Evolutionary conservation across 768 basidiomycete genomes (phyloP).

Genomic region (Suillus clintonianus): DNA sequence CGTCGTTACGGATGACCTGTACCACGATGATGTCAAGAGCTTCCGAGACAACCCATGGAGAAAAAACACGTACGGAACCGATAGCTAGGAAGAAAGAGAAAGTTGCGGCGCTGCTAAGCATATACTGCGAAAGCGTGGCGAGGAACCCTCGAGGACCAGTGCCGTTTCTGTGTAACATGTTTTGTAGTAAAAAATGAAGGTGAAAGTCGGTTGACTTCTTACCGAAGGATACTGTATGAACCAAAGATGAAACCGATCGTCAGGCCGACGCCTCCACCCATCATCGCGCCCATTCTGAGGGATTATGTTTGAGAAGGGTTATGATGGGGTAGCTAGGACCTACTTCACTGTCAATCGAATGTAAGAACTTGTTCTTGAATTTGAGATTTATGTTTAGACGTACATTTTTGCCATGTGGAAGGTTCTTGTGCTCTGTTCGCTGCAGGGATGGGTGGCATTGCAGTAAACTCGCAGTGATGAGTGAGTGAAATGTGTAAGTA

Average conservation of each 20-base stretch:
- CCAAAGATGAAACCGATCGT: constrained; percentile 99
- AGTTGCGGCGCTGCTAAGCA: constrained; percentile 96
- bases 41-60: constrained; percentile 1
- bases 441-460: constrained; percentile 23
- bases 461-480: background rate
- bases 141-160: constrained; percentile 89
- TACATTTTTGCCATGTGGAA: constrained; percentile 78
- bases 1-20: constrained; percentile 90
- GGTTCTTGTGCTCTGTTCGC: constrained; percentile 49
- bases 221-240: constrained; percentile 89
- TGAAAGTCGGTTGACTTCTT: constrained; percentile 25
- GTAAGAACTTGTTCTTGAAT: background rate
- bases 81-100: constrained; percentile 97
- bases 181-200: constrained; percentile 5
- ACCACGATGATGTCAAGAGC: constrained; percentile 2
- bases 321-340: constrained; percentile 18
- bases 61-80: constrained; percentile 66
- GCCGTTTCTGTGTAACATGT: constrained; percentile 59
- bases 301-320: constrained; percentile 7
- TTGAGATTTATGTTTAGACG: constrained; percentile 18
- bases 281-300: constrained; percentile 84
- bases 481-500: background rate
- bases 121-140: constrained; percentile 94
- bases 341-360: constrained; percentile 59
- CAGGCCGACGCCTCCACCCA: constrained; percentile 92